Evolutionary conservation across 371 early-diverging fungal species (phyloP).

Genomic region (Mucor irregularis): DNA sequence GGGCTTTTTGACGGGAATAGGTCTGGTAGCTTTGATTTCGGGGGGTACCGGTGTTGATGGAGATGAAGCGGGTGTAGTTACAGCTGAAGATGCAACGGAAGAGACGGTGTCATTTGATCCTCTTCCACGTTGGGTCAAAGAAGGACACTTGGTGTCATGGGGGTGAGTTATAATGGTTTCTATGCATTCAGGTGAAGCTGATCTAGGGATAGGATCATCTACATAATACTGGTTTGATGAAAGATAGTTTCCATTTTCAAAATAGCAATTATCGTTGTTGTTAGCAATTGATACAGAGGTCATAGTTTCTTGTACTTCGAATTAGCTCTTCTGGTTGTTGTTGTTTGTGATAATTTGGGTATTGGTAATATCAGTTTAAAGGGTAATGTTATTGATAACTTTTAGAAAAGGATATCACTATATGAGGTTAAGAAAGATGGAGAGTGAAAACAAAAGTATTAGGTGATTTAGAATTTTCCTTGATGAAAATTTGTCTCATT

Average conservation of each 20-base stretch:
- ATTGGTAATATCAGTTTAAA: not conserved
- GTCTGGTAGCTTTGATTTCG: constrained; percentile 4
- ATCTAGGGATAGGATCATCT: constrained; percentile 23
- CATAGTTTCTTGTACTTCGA: too few relatives aligned
- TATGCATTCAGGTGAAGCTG: constrained; percentile 20
- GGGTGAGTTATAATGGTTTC: constrained; percentile 1
- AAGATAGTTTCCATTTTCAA: constrained; percentile 6
- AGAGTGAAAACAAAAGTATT: not conserved
- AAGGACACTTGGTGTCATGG: constrained; percentile 3
- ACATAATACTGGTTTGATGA: constrained; percentile 12
- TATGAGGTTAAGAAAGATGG: not conserved
- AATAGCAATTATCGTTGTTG: constrained; percentile 3
- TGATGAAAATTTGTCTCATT: not conserved
- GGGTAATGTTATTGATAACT: not conserved
- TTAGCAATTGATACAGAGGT: constrained; percentile 8
- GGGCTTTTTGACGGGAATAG: constrained; percentile 19
- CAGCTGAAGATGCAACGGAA: constrained; percentile 12
- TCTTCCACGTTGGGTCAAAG: constrained; percentile 11
- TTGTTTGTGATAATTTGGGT: not conserved
- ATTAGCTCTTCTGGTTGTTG: not conserved
- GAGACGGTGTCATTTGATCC: constrained; percentile 27
- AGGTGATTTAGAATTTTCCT: not conserved
- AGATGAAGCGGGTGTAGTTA: constrained; percentile 4
- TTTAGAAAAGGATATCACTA: not conserved
- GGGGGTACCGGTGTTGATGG: constrained; percentile 11